Evolutionary conservation across 202 grass and related monocot species (phyloP).

Genomic region (Panicum hallii): DNA sequence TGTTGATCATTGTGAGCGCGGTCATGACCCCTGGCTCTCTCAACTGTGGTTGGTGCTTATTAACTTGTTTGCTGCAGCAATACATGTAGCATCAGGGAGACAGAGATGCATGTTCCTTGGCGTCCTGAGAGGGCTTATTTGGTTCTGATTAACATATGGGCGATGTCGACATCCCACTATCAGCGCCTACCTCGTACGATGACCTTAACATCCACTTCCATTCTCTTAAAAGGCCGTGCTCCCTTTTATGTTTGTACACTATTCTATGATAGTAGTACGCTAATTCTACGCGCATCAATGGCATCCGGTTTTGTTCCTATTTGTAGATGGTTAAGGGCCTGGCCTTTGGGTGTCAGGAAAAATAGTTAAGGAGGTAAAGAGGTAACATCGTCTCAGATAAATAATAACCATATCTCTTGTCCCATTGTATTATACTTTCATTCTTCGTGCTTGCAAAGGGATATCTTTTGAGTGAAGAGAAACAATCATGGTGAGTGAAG

Average conservation of each 20-base stretch:
- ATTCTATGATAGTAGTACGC: slow-evolving; percentile 6
- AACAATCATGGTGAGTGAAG: neutral
- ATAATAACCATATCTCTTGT: too few species aligned
- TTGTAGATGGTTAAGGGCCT: neutral
- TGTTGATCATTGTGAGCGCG: too few species aligned
- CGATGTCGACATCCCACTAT: slow-evolving; percentile 49
- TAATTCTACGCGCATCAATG: neutral
- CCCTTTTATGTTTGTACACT: neutral
- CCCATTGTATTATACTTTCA: too few species aligned
- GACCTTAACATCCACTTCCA: slow-evolving; percentile 5
- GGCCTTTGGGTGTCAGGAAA: too few species aligned
- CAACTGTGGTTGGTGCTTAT: too few species aligned
- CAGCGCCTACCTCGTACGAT: slow-evolving; percentile 48
- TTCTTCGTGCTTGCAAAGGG: neutral
- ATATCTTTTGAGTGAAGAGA: neutral
- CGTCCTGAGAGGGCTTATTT: slow-evolving; percentile 4
- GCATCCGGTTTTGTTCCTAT: neutral
- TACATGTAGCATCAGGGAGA: neutral
- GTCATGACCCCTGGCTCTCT: too few species aligned
- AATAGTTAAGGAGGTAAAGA: too few species aligned
- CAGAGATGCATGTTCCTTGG: slow-evolving; percentile 3
- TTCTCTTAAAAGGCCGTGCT: slow-evolving; percentile 21
- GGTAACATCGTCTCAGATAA: too few species aligned
- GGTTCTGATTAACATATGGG: slow-evolving; percentile 38
- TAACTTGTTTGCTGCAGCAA: neutral